Evolutionary conservation across 306 rosid genomes (phyloP).

Genomic region (Sicyos edulis): DNA sequence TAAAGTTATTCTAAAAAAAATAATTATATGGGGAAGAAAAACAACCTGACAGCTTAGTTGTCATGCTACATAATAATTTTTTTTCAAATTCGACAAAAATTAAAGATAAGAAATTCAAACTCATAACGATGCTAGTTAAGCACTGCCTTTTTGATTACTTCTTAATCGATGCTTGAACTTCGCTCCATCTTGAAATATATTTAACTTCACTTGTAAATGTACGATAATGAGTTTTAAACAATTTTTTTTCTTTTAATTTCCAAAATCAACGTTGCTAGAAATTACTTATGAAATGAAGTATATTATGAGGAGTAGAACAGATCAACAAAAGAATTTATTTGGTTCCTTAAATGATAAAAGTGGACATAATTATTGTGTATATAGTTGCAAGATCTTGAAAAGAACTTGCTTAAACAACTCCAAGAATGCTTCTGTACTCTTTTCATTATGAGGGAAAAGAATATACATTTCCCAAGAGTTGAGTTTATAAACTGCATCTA

Average conservation of each 20-base stretch:
- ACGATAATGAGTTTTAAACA: background rate
- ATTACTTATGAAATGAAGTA: background rate
- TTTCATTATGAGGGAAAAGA: background rate
- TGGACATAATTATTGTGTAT: background rate
- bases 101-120: too few relatives aligned
- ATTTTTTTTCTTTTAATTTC: too few relatives aligned
- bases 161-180: background rate
- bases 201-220: background rate
- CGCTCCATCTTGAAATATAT: background rate
- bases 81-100: too few relatives aligned
- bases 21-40: background rate
- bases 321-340: background rate
- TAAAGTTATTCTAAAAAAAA: background rate
- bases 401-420: background rate
- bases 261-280: background rate
- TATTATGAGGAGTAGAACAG: background rate
- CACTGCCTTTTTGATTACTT: background rate
- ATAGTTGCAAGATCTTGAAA: background rate
- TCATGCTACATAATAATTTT: background rate
- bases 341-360: background rate
- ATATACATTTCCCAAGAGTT: constrained; percentile 1
- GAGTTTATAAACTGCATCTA: background rate
- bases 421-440: background rate
- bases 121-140: too few relatives aligned
- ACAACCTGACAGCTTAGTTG: background rate